Conservation (phyloP, 2,329 filamentous ascomycete species). For the Incumbomyces lentus region DNA sequence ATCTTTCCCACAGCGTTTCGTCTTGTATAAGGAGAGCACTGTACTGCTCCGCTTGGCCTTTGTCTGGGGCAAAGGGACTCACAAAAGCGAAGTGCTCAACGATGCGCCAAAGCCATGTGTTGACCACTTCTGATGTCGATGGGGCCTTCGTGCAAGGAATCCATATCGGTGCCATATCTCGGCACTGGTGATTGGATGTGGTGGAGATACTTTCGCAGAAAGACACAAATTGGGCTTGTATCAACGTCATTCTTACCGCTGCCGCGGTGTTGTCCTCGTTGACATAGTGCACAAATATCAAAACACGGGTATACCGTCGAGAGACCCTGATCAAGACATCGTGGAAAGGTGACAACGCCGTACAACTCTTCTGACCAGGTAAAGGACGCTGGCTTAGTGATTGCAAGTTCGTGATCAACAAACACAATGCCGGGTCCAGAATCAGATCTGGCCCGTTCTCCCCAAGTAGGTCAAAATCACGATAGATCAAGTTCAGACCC, state of each 20-base stretch:
- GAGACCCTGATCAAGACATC: conserved; percentile 46
- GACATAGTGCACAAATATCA: conserved; percentile 33
- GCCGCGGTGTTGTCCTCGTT: neutral
- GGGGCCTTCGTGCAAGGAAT: neutral
- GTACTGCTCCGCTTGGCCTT: conserved; percentile 16
- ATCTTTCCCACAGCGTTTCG: conserved; percentile 58
- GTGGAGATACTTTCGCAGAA: neutral
- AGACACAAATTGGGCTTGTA: neutral
- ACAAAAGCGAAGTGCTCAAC: conserved; percentile 28
- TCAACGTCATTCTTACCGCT: neutral
- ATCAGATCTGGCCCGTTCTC: conserved; percentile 56
- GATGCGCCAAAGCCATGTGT: conserved; percentile 28
- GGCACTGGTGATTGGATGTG: neutral
- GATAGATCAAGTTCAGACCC: conserved; percentile 18
- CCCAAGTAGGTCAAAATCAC: conserved; percentile 12
- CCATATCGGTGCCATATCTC: conserved; percentile 12
- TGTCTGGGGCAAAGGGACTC: conserved; percentile 3
- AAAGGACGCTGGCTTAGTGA: conserved; percentile 61
- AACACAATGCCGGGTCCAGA: conserved; percentile 56
- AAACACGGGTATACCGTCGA: conserved; percentile 54
- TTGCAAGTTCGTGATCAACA: conserved; percentile 62
- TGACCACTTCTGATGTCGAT: conserved; percentile 1
- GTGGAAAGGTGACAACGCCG: conserved; percentile 37
- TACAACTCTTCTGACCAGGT: conserved; percentile 45
- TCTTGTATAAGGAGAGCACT: conserved; percentile 35